Percentiles rank a stretch among this genome's conserved stretches.
These are phyloP conservation scores for Neurospora sp. DNA, from an alignment of 495 filamentous ascomycete genomes.

Conservation along the genomic window DNA sequence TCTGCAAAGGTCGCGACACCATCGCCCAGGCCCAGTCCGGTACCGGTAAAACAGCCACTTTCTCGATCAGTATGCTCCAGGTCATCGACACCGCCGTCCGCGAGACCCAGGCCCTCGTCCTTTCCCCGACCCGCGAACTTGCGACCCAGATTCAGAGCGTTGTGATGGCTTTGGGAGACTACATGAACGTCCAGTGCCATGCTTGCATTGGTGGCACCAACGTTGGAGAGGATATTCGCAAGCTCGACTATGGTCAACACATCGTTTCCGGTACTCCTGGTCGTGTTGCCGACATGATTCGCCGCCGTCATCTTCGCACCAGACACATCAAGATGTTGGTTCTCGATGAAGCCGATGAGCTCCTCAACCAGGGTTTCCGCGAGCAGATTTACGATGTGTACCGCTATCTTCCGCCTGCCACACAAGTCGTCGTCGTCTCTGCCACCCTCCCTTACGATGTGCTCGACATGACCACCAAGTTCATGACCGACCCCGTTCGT, in stretches of 20 bases:
- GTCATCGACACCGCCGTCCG: conserved; percentile 91
- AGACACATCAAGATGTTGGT: conserved; percentile 99
- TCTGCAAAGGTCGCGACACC: conserved; percentile 96
- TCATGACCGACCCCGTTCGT: conserved; percentile 98
- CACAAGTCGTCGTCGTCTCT: conserved; percentile 94
- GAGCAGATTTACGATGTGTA: conserved; percentile 99
- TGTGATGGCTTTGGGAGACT: conserved; percentile 95
- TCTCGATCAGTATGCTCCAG: conserved; percentile 97
- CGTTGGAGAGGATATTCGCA: conserved; percentile 95
- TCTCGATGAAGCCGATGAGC: conserved; percentile 97
- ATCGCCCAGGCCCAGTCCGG: conserved; percentile 99
- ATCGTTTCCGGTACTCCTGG: conserved; percentile 95
- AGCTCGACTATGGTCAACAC: conserved; percentile 90
- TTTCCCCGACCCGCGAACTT: conserved; percentile 94
- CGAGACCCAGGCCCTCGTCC: conserved; percentile 90
- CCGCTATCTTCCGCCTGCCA: conserved; percentile 92
- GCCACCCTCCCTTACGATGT: conserved; percentile 98
- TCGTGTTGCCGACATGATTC: conserved; percentile 98
- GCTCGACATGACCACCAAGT: conserved; percentile 98
- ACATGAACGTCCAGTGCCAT: conserved; percentile 99
- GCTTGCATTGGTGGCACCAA: conserved; percentile 98
- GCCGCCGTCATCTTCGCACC: conserved; percentile 86
- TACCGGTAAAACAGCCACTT: conserved; percentile 98
- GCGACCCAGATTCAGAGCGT: conserved; percentile 99
- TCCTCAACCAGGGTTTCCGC: conserved; percentile 93